Evolutionary conservation across 1,284 basidiomycete genomes (phyloP), one percentile per base, ranked within the genome.

Genomic region (Malassezia psittaci): DNA sequence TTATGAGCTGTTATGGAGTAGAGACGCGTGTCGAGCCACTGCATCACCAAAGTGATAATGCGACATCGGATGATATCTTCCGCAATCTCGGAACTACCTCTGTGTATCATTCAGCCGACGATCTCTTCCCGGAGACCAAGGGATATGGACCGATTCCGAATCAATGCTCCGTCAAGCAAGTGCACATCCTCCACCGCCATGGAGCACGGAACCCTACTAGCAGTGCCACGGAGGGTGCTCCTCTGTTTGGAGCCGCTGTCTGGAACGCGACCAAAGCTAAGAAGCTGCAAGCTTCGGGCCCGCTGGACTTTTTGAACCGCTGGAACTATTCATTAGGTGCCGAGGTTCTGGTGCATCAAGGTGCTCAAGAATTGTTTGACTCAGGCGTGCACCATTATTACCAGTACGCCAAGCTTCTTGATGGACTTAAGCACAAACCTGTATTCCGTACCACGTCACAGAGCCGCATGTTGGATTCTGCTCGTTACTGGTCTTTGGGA

Each of bases 381-480:
- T 63, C 64, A 21, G 74, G 72, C 48, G 69, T 74, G 1, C 40
- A 62, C 33, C 55, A 66, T 48, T 67, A 63, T 58, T 68, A 65
- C 51, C 53, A 68, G 50, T 77, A 78, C 50, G 66, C 68, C 58
- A 54, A 71, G 61, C 49, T 67, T 54, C 47, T 67, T 16, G 46
- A 61, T 52, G 57, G 64, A 59, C 16, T 38, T 12, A 37, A n/a
- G 9, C 57, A 60, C 59, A 70, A 71, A 51, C 69, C 66, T 10
- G 65, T 61, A 45, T 66, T 60, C 59, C 50, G 60, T 56, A 78
- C 52, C 48, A 76, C 59, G 62, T 77, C 59, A 36, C 71, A 80
- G 5, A 77, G 88, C 41, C 86, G 88, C 5, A 85, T 90, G 11
- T 88, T 91, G 77, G 83, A 90, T 44, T 90, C 88, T 0, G 87